phyloP scores from a whole-genome alignment of 148 eudicot genomes.

The Spergularia bocconei region DNA sequence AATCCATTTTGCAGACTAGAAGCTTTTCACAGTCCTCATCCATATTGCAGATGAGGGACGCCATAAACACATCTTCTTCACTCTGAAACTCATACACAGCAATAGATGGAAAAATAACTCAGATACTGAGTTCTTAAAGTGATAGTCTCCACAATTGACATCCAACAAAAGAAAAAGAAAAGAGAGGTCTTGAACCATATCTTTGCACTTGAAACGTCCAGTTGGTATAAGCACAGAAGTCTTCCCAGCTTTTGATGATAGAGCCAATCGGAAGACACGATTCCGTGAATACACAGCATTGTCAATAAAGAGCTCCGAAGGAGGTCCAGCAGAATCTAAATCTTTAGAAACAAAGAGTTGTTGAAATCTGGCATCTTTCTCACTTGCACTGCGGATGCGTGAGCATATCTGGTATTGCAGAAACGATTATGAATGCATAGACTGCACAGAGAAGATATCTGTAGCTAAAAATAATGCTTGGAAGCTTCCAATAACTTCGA shows the following conservation, averaged over 20 bases:
- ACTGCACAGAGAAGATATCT: neutral
- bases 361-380: slow-evolving; percentile 54
- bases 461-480: neutral
- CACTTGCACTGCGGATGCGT: slow-evolving; percentile 47
- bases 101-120: neutral
- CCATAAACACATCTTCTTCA: slow-evolving; percentile 78
- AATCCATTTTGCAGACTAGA: slow-evolving; percentile 84
- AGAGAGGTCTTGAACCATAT: slow-evolving; percentile 52
- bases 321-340: slow-evolving; percentile 44
- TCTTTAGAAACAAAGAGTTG: slow-evolving; percentile 70
- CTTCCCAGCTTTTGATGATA: slow-evolving; percentile 98
- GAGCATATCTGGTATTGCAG: slow-evolving; percentile 63
- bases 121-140: neutral
- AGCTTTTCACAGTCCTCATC: slow-evolving; percentile 85
- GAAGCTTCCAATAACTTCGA: neutral
- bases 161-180: slow-evolving; percentile 10
- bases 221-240: slow-evolving; percentile 79
- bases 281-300: slow-evolving; percentile 97
- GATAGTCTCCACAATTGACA: neutral
- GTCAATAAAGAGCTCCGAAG: slow-evolving; percentile 74
- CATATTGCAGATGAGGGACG: slow-evolving; percentile 89
- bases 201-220: slow-evolving; percentile 80
- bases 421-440: slow-evolving; percentile 9
- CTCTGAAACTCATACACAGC: slow-evolving; percentile 36
- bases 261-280: slow-evolving; percentile 85